Percentiles rank a stretch among this genome's conserved stretches.
Evolutionary conservation across 768 basidiomycete genomes (phyloP).

Genomic region (Kwoniella botswanensis): DNA sequence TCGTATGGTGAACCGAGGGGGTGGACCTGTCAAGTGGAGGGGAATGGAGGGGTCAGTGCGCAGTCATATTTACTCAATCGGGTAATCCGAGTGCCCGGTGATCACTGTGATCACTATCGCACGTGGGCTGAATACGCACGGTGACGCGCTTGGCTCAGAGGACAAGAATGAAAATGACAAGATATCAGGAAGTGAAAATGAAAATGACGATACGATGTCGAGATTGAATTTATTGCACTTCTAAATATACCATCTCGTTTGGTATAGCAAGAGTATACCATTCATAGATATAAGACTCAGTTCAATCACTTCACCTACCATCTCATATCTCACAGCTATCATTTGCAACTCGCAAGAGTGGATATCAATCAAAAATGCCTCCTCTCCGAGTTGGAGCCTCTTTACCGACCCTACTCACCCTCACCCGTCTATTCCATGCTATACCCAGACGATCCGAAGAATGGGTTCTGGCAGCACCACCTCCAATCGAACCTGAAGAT

Average conservation of each 20-base stretch:
- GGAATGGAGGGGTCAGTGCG: background rate
- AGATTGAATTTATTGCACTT: no score
- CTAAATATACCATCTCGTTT: no score
- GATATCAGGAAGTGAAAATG: constrained; percentile 10
- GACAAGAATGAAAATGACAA: constrained; percentile 5
- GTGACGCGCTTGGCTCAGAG: constrained; percentile 7
- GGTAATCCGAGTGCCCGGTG: background rate
- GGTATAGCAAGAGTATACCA: no score
- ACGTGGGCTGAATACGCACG: constrained; percentile 4
- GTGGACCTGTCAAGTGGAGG: constrained; percentile 17
- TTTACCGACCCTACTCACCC: constrained; percentile 43
- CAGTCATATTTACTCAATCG: background rate
- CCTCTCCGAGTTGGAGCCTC: constrained; percentile 16
- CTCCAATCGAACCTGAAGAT: constrained; percentile 50
- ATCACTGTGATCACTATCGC: background rate
- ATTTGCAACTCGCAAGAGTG: background rate
- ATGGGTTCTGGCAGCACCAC: constrained; percentile 15
- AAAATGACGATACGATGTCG: constrained; percentile 1
- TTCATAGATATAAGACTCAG: no score
- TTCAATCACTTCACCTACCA: no score
- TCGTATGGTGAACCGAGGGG: background rate
- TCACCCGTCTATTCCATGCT: constrained; percentile 41
- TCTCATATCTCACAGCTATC: no score
- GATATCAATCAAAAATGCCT: constrained; percentile 9
- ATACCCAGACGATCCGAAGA: constrained; percentile 17